A percentile compares a stretch with the other conserved stretches of the same genome.
These are phyloP conservation scores for Carex pumila DNA, from an alignment of 176 grass and related monocot species.

Conservation along the genomic window DNA sequence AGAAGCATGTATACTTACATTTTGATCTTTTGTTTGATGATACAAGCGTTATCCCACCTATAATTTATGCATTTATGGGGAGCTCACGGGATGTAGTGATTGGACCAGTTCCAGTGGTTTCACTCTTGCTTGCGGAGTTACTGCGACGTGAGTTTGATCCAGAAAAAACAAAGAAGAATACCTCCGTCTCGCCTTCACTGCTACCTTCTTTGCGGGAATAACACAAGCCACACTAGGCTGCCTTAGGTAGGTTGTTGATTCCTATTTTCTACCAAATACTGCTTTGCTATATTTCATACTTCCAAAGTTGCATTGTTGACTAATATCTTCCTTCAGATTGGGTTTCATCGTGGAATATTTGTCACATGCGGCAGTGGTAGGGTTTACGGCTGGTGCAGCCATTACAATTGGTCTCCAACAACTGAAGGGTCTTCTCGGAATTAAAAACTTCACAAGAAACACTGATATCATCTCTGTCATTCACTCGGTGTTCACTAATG, in stretches of 20 bases:
- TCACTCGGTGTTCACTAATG: slow-evolving; percentile 55
- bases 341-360: slow-evolving; percentile 86
- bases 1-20: background rate
- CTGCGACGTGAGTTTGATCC: slow-evolving; percentile 53
- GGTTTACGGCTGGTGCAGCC: slow-evolving; percentile 77
- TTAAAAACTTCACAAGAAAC: slow-evolving; percentile 52
- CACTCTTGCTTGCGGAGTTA: slow-evolving; percentile 63
- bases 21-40: slow-evolving; percentile 29
- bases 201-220: slow-evolving; percentile 69
- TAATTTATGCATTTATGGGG: slow-evolving; percentile 71
- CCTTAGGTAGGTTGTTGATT: slow-evolving; percentile 35
- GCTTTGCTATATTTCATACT: background rate
- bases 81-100: slow-evolving; percentile 81
- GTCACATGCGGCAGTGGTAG: slow-evolving; percentile 77
- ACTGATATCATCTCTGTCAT: slow-evolving; percentile 69
- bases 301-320: background rate
- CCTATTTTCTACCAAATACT: background rate
- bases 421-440: slow-evolving; percentile 78
- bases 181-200: slow-evolving; percentile 48
- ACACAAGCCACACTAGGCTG: slow-evolving; percentile 58
- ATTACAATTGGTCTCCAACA: slow-evolving; percentile 83
- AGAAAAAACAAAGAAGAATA: slow-evolving; percentile 27
- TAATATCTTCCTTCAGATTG: slow-evolving; percentile 34
- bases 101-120: slow-evolving; percentile 79
- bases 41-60: slow-evolving; percentile 65